Percentiles rank a stretch among this genome's conserved stretches.
These are phyloP conservation scores for Neurospora sp. DNA, from an alignment of 495 filamentous ascomycete species.

Conservation along the genomic window DNA sequence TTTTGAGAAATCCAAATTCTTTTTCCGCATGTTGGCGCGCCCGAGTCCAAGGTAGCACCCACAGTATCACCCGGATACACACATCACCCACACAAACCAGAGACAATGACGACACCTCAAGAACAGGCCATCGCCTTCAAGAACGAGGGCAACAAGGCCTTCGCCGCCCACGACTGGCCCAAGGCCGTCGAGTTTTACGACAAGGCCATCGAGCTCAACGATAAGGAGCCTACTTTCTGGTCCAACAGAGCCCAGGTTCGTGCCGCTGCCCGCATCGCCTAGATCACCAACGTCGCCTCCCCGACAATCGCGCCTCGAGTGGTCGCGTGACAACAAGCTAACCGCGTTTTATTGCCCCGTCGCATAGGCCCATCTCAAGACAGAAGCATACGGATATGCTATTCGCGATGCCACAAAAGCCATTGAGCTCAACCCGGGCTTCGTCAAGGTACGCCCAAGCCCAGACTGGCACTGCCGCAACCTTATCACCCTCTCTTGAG, in stretches of 20 bases:
- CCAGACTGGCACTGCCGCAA: background rate
- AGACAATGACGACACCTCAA: conserved; percentile 22
- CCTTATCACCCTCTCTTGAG: background rate
- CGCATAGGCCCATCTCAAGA: conserved; percentile 78
- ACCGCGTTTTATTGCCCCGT: background rate
- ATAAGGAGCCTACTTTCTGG: conserved; percentile 79
- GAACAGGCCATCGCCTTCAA: conserved; percentile 73
- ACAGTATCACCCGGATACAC: background rate
- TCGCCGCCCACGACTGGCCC: conserved; percentile 79
- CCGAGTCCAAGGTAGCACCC: conserved; percentile 8
- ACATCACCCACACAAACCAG: background rate
- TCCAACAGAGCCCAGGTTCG: conserved; percentile 87
- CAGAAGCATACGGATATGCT: conserved; percentile 87
- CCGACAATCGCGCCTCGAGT: background rate
- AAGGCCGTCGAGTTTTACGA: conserved; percentile 77
- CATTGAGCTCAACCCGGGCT: conserved; percentile 78
- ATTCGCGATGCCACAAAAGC: conserved; percentile 90
- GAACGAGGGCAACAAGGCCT: conserved; percentile 88
- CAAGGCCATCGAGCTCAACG: conserved; percentile 79
- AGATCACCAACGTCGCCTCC: background rate
- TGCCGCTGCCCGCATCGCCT: conserved; percentile 6
- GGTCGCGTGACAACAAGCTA: conserved; percentile 45
- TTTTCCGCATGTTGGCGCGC: conserved; percentile 6
- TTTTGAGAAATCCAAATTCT: background rate
- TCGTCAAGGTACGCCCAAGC: conserved; percentile 58